Evolutionary conservation across 495 filamentous ascomycete genomes (phyloP), one percentile per base, ranked within the genome.

Genomic region (Xylaria sp.): DNA sequence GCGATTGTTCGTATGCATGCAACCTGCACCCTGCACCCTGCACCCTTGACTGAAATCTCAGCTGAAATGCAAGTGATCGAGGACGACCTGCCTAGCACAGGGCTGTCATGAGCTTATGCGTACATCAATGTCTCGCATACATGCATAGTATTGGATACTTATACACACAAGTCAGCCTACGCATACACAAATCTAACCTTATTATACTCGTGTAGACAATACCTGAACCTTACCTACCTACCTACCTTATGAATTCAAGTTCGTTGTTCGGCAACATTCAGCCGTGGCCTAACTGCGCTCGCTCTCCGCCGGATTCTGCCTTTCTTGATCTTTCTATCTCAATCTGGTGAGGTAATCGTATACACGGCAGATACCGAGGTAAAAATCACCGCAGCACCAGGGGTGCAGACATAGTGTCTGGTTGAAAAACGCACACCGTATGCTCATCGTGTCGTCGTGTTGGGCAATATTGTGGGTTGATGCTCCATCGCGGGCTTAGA

Each of bases 21-120:
- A 59, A 59, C 57, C n/a, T n/a, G n/a, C n/a, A n/a, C n/a, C n/a
- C n/a, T n/a, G n/a, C n/a, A n/a, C n/a, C 37, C 33, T 37, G 17
- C 57, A 59, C 37, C 50, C 57, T 41, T 43, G 35, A 41, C 37
- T 15, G 37, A 3, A 59, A 50, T 66, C 61, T 64, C 62, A 50
- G 62, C 62, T 66, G 62, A 55, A 67, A 67, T 67, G 64, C 33
- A 55, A 26, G 64, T 43, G 43, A 67, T 53, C 44, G 21, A 7
- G 7, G 12, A n/a, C n/a, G n/a, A n/a, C n/a, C n/a, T n/a, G n/a
- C n/a, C 7, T 11, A 19, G 62, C n/a, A 19, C 31, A 19, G 35
- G 46, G 31, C 3, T 12, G 29, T 50, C 35, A 26, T 8, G 24
- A 33, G 43, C 26, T 8, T n/a, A n/a, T n/a, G n/a, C n/a, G n/a